A percentile compares a stretch with the other conserved stretches of the same genome.
Evolutionary conservation across 805 yeast species (phyloP).

Genomic region (Lachancea sp.): DNA sequence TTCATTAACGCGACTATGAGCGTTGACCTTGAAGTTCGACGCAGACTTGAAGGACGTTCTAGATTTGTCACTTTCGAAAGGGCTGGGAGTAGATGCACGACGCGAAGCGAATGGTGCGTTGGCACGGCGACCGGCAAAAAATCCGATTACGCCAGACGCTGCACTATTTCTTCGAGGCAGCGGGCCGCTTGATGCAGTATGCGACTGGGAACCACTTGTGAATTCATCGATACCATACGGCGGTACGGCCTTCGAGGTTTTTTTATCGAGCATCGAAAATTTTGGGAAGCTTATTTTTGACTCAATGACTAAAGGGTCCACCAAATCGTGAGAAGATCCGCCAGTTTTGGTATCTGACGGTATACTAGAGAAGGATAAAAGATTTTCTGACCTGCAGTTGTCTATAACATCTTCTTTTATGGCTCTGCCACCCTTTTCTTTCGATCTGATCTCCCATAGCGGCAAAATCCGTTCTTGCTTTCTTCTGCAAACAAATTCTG

Average conservation of each 20-base stretch:
- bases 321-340: conserved; percentile 24
- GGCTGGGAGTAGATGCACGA: conserved; percentile 6
- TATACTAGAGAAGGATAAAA: conserved; percentile 44
- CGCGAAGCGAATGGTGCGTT: conserved; percentile 5
- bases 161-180: conserved; percentile 11
- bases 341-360: conserved; percentile 4
- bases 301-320: conserved; percentile 25
- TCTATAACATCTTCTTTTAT: conserved; percentile 53
- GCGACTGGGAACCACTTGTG: conserved; percentile 16
- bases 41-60: conserved; percentile 16
- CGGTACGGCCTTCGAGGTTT: conserved; percentile 22
- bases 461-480: conserved; percentile 49
- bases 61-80: conserved; percentile 1
- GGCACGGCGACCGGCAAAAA: conserved; percentile 14
- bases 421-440: conserved; percentile 40
- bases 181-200: neutral
- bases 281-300: conserved; percentile 28
- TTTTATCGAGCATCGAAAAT: conserved; percentile 21
- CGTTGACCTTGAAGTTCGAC: conserved; percentile 18
- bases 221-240: conserved; percentile 32
- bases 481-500: conserved; percentile 28
- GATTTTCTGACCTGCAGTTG: conserved; percentile 52
- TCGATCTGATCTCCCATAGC: conserved; percentile 59
- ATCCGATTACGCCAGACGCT: conserved; percentile 17
- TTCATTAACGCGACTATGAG: conserved; percentile 20